Base-by-base conservation (phyloP, 2,329 filamentous ascomycete species). In the Colletotrichum destructivum region DNA sequence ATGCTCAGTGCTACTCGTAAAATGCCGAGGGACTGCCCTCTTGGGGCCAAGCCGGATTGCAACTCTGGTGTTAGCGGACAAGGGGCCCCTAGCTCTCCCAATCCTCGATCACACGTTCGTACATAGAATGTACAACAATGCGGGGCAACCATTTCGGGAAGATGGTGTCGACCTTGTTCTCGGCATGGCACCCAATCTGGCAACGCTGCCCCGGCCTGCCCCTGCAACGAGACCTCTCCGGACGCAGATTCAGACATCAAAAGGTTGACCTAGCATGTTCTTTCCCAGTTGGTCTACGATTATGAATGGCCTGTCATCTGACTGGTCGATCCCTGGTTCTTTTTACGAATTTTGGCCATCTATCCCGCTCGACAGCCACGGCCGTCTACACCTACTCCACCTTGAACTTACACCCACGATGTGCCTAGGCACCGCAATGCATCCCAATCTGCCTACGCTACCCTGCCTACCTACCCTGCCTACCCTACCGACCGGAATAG, bases 151-250 rank as follows among this genome's bases (percentile, higher is more conserved):
- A 63, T 66, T 67, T 73, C 51, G 35, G 13, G 35, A 47, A 73
- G 71, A 71, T 72, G 73, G 73, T 74, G 73, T 74, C 67, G 51
- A 74, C 60, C 56, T 63, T 66, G 42, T 71, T 68, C 64, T 71
- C 73, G 73, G 73, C 61, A 63, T 65, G 59, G 60, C 46, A 62
- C 73, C 67, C 38, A 67, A 73, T 73, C 44, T 61, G 73, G 73
- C 60, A 74, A 67, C 54, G 63, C 62, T 64, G 52, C 71, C 46
- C 73, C 66, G 71, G 62, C n/a, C 51, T 61, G 55, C 59, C 67
- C 71, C 65, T 69, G 71, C 62, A 61, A 73, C 51, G 68, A 52
- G 54, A 55, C 60, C 40, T 63, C 42, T 61, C 21, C 40, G 46
- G 16, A 46, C 55, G 51, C 61, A 57, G 42, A 47, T 62, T 59